Conservation (phyloP, 148 eudicot species). For the Cornus kousa region DNA sequence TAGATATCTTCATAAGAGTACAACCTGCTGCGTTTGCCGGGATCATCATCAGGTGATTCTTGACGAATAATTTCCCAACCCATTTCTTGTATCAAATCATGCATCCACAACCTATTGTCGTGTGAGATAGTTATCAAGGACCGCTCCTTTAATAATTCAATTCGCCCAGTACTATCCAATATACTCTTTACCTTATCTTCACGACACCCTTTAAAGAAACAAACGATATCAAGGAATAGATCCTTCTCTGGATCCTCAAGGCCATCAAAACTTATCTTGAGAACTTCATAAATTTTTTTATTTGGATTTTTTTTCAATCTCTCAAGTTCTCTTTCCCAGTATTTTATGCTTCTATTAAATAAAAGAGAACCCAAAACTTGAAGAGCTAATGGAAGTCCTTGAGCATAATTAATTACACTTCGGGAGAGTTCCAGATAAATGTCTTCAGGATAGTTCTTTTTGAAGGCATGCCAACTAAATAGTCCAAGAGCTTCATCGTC, state of each 20-base stretch:
- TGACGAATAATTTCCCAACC: constrained; percentile 10
- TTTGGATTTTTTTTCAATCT: not conserved
- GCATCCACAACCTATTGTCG: not conserved
- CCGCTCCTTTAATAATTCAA: constrained; percentile 3
- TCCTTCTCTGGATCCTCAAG: not conserved
- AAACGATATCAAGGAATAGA: constrained; percentile 10
- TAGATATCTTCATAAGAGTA: constrained; percentile 1
- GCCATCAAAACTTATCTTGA: constrained; percentile 11
- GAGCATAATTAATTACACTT: not conserved
- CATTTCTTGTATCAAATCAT: constrained; percentile 15
- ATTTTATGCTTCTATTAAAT: not conserved
- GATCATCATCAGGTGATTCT: constrained; percentile 2
- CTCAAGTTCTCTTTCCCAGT: constrained; percentile 1
- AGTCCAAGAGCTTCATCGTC: not conserved
- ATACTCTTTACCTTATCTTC: constrained; percentile 1
- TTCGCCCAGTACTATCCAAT: constrained; percentile 2
- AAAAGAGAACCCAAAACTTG: constrained; percentile 15
- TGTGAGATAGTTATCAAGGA: not conserved
- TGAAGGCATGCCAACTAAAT: not conserved
- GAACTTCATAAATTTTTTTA: not conserved
- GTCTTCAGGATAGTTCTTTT: not conserved
- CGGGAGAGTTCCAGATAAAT: not conserved
- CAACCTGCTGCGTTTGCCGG: constrained; percentile 14
- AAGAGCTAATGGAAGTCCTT: constrained; percentile 6
- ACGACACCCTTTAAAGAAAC: constrained; percentile 4